These are phyloP conservation scores for Ophiostoma ips DNA, from an alignment of 2,329 filamentous ascomycete species.

Conservation along the genomic window DNA sequence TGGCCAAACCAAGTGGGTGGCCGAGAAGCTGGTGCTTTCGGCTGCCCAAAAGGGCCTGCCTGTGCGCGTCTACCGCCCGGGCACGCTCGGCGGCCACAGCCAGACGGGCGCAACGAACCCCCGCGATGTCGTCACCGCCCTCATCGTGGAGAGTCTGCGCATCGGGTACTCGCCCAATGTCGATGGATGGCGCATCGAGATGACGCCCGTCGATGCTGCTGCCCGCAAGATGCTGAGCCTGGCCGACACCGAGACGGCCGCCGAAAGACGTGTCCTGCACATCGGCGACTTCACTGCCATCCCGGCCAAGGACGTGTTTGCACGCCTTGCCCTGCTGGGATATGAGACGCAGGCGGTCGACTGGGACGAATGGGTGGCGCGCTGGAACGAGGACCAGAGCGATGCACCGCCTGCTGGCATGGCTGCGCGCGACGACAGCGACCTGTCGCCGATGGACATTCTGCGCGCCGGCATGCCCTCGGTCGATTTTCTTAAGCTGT, in stretches of 20 bases:
- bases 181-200: slow-evolving; percentile 63
- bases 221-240: slow-evolving; percentile 60
- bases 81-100: slow-evolving; percentile 69
- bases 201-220: slow-evolving; percentile 75
- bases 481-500: slow-evolving; percentile 53
- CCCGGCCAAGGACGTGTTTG: slow-evolving; percentile 51
- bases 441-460: slow-evolving; percentile 64
- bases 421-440: slow-evolving; percentile 33
- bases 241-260: slow-evolving; percentile 38
- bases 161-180: slow-evolving; percentile 58
- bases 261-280: slow-evolving; percentile 44
- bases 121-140: slow-evolving; percentile 62
- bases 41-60: slow-evolving; percentile 54
- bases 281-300: slow-evolving; percentile 60
- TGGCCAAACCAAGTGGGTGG: slow-evolving; percentile 71
- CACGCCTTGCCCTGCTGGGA: slow-evolving; percentile 49
- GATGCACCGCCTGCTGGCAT: slow-evolving; percentile 24
- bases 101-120: slow-evolving; percentile 61
- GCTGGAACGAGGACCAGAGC: slow-evolving; percentile 53
- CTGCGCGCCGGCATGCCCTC: slow-evolving; percentile 70
- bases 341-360: slow-evolving; percentile 52
- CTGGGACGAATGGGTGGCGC: slow-evolving; percentile 60
- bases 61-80: slow-evolving; percentile 56
- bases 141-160: slow-evolving; percentile 64
- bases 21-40: slow-evolving; percentile 59